Evolutionary conservation across 2,329 filamentous ascomycete genomes (phyloP).

Genomic region (Monilinia laxa): DNA sequence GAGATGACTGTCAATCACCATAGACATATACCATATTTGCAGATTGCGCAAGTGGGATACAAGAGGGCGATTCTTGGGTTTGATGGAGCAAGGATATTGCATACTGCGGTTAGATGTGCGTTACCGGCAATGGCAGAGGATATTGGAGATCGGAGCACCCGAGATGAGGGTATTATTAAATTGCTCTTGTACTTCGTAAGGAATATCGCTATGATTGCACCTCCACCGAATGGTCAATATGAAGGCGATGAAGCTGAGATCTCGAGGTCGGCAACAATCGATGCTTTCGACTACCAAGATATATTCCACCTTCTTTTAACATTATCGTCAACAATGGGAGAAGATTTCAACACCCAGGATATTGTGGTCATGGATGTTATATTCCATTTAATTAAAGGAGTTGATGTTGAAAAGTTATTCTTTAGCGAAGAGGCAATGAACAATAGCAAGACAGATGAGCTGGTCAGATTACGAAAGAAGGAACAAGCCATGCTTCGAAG

Average conservation of each 20-base stretch:
- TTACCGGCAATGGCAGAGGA: conserved; percentile 82
- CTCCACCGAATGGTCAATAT: conserved; percentile 68
- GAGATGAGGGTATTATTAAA: conserved; percentile 91
- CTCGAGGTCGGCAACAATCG: conserved; percentile 82
- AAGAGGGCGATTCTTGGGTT: conserved; percentile 87
- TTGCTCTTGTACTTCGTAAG: conserved; percentile 85
- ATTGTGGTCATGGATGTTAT: conserved; percentile 86
- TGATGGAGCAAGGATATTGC: conserved; percentile 72
- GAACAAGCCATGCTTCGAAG: conserved; percentile 80
- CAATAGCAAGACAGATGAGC: conserved; percentile 68
- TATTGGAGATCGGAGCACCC: conserved; percentile 69
- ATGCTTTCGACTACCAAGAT: conserved; percentile 87
- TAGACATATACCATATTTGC: conserved; percentile 83
- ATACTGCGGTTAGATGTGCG: conserved; percentile 76
- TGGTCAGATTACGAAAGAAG: conserved; percentile 72
- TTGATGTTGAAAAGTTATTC: conserved; percentile 81
- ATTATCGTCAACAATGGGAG: conserved; percentile 86
- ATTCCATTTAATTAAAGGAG: conserved; percentile 88
- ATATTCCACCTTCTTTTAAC: conserved; percentile 84
- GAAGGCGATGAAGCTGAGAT: conserved; percentile 90
- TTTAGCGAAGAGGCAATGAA: conserved; percentile 73
- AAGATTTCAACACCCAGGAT: conserved; percentile 89
- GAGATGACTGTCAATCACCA: conserved; percentile 92
- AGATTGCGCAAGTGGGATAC: conserved; percentile 84
- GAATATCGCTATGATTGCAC: conserved; percentile 82